Evolutionary conservation across 2,329 filamentous ascomycete species (phyloP), one percentile per base, ranked within the genome.

Genomic region (Pyrenophora teres): DNA sequence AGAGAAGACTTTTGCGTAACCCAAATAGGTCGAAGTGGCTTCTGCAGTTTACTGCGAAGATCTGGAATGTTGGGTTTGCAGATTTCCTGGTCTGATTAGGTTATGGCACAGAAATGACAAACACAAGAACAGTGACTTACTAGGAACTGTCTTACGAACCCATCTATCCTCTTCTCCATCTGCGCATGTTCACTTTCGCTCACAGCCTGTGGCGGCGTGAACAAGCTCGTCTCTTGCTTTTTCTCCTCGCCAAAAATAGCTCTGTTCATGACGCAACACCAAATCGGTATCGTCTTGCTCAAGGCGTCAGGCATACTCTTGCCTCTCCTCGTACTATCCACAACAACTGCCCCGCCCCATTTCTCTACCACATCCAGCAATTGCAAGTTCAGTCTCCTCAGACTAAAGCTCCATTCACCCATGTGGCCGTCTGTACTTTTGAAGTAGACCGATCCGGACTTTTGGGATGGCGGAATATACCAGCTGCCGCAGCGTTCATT

Each of bases 401-500:
- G 83, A 74, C 90, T 96, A 69, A 97, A 96, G 55, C 87, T 84
- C 94, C 94, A 99, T 67, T 95, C 87, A 7, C 90, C 87, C 45
- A 87, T 86, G 72, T 99, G 94, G 1, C 94, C 94, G 76, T 99
- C 94, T 2, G 94, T 99, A 75, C 90, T 96, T 80, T 99, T 99
- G 77, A 97, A 99, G 75, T 97, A 99, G 27, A 88, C 90, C 59
- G 89, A 92, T 27, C 84, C 89, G 1, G 70, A 76, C 74, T 93
- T 94, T 21, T 67, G 67, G 6, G 73, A 73, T 0, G 87, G 87
- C 2, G 77, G 75, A 21, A 97, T 88, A 72, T 97, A 97, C 94
- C 94, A 99, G 74, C 90, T 93, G 0, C 94, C 94, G 72, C 94
- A 97, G 53, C 94, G 84, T 78, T 97, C 92, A 69, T 99, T 99